Percentiles rank a stretch among this genome's conserved stretches.
Conservation (phyloP, 1,284 basidiomycete species). For the Sanghuangporus sanghuang region DNA sequence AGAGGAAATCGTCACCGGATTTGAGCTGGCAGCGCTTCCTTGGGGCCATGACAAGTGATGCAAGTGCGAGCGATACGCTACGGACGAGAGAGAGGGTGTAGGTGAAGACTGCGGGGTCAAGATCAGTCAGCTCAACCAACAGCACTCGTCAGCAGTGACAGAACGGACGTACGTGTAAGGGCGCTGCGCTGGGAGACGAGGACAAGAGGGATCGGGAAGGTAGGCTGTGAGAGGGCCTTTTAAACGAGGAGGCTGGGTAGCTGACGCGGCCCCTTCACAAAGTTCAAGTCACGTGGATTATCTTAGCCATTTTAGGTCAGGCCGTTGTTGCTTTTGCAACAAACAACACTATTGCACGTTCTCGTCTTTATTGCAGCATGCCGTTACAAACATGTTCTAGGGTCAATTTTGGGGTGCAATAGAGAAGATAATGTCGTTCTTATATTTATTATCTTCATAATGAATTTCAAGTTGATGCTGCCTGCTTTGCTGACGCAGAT, state of each 20-base stretch:
- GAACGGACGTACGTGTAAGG: not conserved
- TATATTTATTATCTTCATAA: not conserved
- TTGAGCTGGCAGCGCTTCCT: conserved; percentile 84
- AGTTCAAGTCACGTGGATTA: not conserved
- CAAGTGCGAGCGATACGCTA: not conserved
- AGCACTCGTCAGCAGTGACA: not conserved
- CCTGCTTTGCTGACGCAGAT: not conserved
- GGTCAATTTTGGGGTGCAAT: not conserved
- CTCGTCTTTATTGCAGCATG: not conserved
- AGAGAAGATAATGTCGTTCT: not conserved
- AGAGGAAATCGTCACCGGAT: conserved; percentile 46
- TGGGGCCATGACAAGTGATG: conserved; percentile 52
- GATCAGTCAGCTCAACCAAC: not conserved
- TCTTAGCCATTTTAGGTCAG: not conserved
- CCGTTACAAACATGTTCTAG: not conserved
- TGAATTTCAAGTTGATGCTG: not conserved
- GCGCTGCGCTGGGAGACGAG: not conserved
- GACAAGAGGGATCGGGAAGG: not conserved
- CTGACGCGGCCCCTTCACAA: conserved; percentile 3
- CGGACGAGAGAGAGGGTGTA: not conserved
- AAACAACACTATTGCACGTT: not conserved
- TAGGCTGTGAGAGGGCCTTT: not conserved
- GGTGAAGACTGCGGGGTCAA: not conserved
- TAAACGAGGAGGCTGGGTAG: conserved; percentile 4
- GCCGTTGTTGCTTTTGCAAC: not conserved